Evolutionary conservation across 2,329 filamentous ascomycete species (phyloP), one percentile per base, ranked within the genome.

Genomic region (Aaosphaeria pasadenensis): DNA sequence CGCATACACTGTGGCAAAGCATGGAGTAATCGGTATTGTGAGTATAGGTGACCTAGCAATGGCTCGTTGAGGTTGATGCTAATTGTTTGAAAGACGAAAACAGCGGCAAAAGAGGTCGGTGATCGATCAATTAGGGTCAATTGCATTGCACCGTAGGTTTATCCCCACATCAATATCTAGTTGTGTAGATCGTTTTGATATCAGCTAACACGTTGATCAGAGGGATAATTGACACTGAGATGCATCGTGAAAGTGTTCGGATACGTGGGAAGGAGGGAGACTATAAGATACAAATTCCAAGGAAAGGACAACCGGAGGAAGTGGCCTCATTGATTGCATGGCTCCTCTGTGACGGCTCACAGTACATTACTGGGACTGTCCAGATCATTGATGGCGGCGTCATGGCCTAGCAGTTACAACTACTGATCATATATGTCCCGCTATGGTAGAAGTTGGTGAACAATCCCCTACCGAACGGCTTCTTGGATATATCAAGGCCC

Each of bases 361-460:
- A 67, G 13, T 77, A 71, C 58, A 71, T 75, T 2, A 77, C 74
- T 1, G 74, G 75, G 1, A 64, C 68, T 5, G 63, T 73, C 6
- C 64, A 73, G 38, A 69, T 57, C 46, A 70, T 77, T 17, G 75
- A 78, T 59, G 75, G 75, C 4, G 74, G 72, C 0, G 71, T 69
- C 62, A 55, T 56, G 50, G 50, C 51, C 24, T 53, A 42, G 31
- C 33, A 24, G 17, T 2, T 24, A 24, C 17, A 24, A 24, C 17
- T 24, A 24, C 17, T 24, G 17, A 2, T 24, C 17, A 24, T 24
- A 24, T 3, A 24, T 24, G 17, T 24, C 17, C 17, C 17, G 17
- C 17, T 24, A 24, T 24, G 17, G 17, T 24, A 24, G 17, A 24
- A 24, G 17, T 24, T 24, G 17, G 17, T 24, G 17, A 24, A 24